Evolutionary conservation across 345 rosid species (phyloP).

Genomic region (Rhodamnia argentea): DNA sequence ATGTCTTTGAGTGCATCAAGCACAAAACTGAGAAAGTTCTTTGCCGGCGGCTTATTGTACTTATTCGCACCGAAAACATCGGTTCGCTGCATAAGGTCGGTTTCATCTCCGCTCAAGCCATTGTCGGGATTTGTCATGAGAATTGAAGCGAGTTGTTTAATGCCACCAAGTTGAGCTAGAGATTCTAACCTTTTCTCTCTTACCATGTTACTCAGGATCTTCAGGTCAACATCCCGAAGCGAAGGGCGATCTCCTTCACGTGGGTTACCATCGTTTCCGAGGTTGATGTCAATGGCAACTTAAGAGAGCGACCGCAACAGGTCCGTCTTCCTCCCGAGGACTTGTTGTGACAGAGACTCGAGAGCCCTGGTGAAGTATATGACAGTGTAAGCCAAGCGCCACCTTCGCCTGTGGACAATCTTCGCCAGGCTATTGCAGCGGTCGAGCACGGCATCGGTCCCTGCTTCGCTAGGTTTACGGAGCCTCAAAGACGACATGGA

Average conservation of each 20-base stretch:
- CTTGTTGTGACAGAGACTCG: not conserved
- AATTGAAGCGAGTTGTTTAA: not conserved
- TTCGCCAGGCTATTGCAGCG: accelerated
- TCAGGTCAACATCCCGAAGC: accelerated
- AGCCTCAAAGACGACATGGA: not conserved
- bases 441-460: accelerated
- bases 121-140: not conserved
- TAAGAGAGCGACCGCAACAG: not conserved
- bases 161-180: not conserved
- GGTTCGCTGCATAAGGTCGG: not conserved
- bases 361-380: not conserved
- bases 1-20: slow-evolving; percentile 44
- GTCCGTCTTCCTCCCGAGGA: not conserved
- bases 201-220: not conserved
- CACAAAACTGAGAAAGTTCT: slow-evolving; percentile 33
- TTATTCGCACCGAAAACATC: slow-evolving; percentile 48
- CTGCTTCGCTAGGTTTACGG: not conserved
- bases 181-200: not conserved
- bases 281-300: accelerated
- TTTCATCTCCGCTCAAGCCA: not conserved
- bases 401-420: not conserved
- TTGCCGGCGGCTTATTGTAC: slow-evolving; percentile 52
- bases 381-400: not conserved
- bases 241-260: accelerated
- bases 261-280: accelerated